Evolutionary conservation across 2,329 filamentous ascomycete genomes (phyloP).

Genomic region (Cordyceps cateniannulata): DNA sequence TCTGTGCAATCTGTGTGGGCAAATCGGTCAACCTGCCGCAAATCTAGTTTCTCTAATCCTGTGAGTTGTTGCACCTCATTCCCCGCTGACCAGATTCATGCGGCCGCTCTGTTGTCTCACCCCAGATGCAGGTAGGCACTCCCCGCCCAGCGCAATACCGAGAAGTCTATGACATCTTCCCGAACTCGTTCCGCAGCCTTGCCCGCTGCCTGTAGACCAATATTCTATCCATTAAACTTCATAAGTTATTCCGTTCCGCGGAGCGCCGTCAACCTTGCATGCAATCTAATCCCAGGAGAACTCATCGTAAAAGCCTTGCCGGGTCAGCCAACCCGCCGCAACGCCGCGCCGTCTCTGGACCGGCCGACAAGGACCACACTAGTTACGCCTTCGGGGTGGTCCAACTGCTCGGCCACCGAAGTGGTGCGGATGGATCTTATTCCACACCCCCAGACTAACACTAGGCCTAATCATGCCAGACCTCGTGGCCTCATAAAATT

Average conservation of each 20-base stretch:
- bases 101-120: neutral
- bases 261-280: neutral
- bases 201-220: neutral
- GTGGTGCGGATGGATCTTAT: conserved; percentile 12
- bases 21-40: neutral
- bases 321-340: conserved; percentile 2
- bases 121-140: neutral
- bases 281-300: neutral
- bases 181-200: neutral
- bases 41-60: neutral
- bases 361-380: conserved; percentile 3
- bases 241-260: neutral
- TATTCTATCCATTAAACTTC: neutral
- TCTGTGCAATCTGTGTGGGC: neutral
- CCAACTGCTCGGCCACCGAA: conserved; percentile 10
- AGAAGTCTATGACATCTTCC: neutral
- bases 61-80: neutral
- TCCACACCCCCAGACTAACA: conserved; percentile 7
- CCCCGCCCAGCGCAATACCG: neutral
- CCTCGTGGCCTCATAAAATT: neutral
- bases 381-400: conserved; percentile 8
- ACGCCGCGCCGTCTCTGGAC: conserved; percentile 2
- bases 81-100: neutral
- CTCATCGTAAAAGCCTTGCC: neutral
- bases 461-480: conserved; percentile 6